Base-by-base conservation (phyloP, 768 basidiomycete species). In the Podaxis sp. region DNA sequence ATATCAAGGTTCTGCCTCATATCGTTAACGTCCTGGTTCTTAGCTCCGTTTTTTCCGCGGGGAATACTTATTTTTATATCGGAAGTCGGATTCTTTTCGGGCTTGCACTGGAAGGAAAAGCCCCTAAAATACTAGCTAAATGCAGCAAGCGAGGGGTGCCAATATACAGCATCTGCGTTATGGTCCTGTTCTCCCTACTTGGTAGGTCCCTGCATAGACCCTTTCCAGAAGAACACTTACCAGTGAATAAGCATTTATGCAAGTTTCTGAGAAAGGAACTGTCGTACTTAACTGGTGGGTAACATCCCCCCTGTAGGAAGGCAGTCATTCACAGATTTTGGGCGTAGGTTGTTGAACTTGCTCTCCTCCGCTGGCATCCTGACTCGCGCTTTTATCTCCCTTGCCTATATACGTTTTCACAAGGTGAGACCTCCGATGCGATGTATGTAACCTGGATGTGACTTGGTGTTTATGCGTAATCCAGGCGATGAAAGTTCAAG, bases 21-120 rank as follows among this genome's bases (percentile, higher is more conserved):
- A 84, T 94, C 70, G 81, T 93, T 63, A 94, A 93, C 71, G 90
- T 84, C 1, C 74, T 83, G 57, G 75, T 93, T 64, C 77, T 93
- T 65, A 83, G 89, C 2, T 77, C 84, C 26, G 82, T 88, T 0
- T 90, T 90, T 73, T 90, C 88, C 33, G 88, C 89, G n/a, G 87
- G 86, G 44, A 90, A 90, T 65, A 84, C 85, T 36, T 88, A 84
- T 74, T 76, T 87, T 4, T 90, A 84, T 73, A 84, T 84, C 65
- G 80, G 84, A 1, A 83, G 81, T 39, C 77, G 85, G 8, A 82
- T 82, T 0, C 68, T 85, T 13, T 80, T 78, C 48, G 84, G 84
- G 0, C 72, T 89, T n/a, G 86, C 87, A 24, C 77, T 88, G 40
- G 83, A 85, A 66, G 84, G 85, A 11, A 87, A 87, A 70, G 81